Evolutionary conservation across 2,329 filamentous ascomycete species (phyloP), one percentile per base, ranked within the genome.

Genomic region (Davidsoniella australis): DNA sequence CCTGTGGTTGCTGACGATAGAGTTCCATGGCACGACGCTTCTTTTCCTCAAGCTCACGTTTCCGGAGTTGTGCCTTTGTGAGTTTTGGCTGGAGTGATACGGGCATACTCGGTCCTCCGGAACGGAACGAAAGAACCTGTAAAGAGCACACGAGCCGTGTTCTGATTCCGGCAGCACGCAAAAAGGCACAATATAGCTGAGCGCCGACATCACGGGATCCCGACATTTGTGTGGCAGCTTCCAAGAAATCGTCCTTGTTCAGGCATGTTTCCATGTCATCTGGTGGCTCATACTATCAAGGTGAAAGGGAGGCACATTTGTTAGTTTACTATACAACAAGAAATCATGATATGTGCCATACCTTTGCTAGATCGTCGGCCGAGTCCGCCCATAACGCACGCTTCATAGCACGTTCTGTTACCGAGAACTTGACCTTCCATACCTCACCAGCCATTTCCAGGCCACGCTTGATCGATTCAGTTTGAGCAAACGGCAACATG

Each of bases 201-300:
- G 86, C 84, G 0, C 88, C 91, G 8, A 93, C 71, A 61, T 98
- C 91, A 55, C 88, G 77, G 7, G 89, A 96, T 0, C 89, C 93
- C 55, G 78, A 69, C 16, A 94, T 63, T 4, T 66, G 74, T 53
- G 68, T 72, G 0, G 88, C 85, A 26, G 83, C 80, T 37, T 70
- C 69, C 3, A 73, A 70, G 57, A 96, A 96, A 55, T 93, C 85
- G 0, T 70, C 65, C 52, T 74, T 79, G 24, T 86, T 82, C 45
- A 82, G 64, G 17, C 78, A 73, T 1, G 76, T 69, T 57, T 93
- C 86, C 45, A 76, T 66, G 50, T 85, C 75, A 7, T 71, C 68
- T 5, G 78, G 72, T 20, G 75, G 69, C 54, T 68, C 68, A 58
- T 70, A 78, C 72, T 75, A 39, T 23, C 3, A 9, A 14, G 20